Base-by-base conservation (phyloP, 1,139 yeast genomes). In the Lodderomyces oxycetoniae region DNA sequence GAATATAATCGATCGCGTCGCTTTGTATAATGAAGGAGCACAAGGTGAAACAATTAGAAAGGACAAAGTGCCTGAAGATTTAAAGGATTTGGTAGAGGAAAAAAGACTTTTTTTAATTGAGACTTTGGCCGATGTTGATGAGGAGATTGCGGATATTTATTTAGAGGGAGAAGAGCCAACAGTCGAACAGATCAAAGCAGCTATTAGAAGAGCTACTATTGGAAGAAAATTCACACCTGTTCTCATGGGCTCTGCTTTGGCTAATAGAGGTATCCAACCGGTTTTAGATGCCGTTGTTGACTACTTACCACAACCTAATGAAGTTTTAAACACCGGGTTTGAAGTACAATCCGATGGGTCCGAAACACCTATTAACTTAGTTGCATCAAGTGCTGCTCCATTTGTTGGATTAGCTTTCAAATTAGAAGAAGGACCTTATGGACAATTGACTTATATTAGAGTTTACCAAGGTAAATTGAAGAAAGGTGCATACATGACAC, bases 221-320 rank as follows among this genome's bases (percentile, higher is more conserved):
- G 95, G 89, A 26, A 79, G 97, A 66, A 85, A 77, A 58, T 91
- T 91, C 67, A 87, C 97, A 15, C 98, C 98, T n/a, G 97, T 91
- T 11, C 70, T 91, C 48, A 91, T 91, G 97, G 98, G 98, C 23
- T 87, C 97, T 34, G 98, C 98, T 17, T 72, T 91, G 46, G 98
- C 97, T 36, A 91, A 91, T 63, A 84, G 82, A 48, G 96, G 96
- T 61, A 73, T 91, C 43, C 98, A 91, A 67, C 87, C 91, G 16
- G 97, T 91, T 28, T 73, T 91, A 49, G 96, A 91, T 59, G 91
- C 97, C 27, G 96, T 91, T 41, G 94, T 93, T 47, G 97, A 91
- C 57, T 91, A 80, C 59, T 74, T 91, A 52, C 98, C 98, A 32
- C 82, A 89, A 59, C 98, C 98, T 39, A 78, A 93, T 44, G 96